Conservation (phyloP, 1,139 yeast genomes). For the Geotrichum aggregatum region DNA sequence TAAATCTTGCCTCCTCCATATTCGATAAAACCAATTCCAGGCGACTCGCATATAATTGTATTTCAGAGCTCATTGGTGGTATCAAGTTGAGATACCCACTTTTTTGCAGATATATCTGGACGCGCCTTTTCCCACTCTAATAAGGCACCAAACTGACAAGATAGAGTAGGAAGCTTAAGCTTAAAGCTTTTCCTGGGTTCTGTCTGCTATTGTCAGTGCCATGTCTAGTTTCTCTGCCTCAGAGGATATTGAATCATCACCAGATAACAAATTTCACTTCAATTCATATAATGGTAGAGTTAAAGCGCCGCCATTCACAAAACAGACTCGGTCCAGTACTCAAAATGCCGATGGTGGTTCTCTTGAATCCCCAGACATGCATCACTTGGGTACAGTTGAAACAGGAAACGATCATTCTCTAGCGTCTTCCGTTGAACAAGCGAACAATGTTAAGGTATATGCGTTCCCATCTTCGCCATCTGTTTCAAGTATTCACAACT, state of each 20-base stretch:
- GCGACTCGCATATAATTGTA: no score
- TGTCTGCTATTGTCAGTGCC: not conserved
- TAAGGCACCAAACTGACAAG: no score
- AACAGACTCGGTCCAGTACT: not conserved
- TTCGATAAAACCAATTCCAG: no score
- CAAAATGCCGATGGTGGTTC: not conserved
- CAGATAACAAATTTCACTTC: constrained; percentile 6
- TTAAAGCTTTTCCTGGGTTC: no score
- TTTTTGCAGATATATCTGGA: no score
- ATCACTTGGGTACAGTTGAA: not conserved
- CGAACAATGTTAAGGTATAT: not conserved
- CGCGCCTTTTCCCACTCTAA: no score
- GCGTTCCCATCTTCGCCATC: constrained; percentile 1
- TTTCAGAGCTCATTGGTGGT: no score
- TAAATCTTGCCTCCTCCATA: no score
- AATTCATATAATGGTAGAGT: constrained; percentile 6
- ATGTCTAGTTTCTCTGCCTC: not conserved
- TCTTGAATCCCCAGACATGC: not conserved
- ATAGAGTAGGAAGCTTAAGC: no score
- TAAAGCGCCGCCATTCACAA: not conserved
- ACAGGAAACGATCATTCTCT: not conserved
- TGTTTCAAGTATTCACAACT: not conserved
- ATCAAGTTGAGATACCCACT: no score
- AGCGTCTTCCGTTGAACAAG: not conserved
- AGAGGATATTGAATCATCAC: not conserved